These are phyloP conservation scores for Cinnamomum chago DNA, from an alignment of 164 flowering plant species.

Conservation along the genomic window DNA sequence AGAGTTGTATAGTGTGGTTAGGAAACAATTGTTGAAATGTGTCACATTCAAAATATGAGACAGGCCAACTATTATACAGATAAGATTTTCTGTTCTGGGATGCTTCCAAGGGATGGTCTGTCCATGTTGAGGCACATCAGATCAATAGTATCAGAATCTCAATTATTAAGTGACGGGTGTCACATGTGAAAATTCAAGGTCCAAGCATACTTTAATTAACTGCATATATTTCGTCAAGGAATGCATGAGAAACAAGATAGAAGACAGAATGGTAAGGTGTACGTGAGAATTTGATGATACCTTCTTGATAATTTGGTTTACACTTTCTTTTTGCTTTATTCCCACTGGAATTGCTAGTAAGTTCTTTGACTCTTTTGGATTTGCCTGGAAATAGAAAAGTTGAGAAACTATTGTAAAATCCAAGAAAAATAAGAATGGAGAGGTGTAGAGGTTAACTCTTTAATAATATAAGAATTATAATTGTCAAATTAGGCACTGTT, in stretches of 20 bases:
- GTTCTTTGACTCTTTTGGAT: slow-evolving; percentile 33
- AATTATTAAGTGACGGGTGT: too few species aligned
- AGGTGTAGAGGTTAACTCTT: neutral
- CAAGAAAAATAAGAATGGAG: neutral
- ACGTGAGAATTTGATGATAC: slow-evolving; percentile 23
- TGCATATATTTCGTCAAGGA: neutral
- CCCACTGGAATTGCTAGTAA: slow-evolving; percentile 86
- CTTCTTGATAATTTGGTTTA: slow-evolving; percentile 64
- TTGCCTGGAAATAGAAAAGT: slow-evolving; percentile 22
- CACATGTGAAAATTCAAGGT: neutral
- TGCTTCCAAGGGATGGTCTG: neutral
- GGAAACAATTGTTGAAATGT: neutral
- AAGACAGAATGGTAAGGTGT: neutral
- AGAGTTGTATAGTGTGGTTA: neutral
- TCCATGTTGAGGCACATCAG: neutral
- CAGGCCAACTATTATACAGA: neutral
- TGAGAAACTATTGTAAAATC: neutral
- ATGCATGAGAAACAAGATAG: neutral
- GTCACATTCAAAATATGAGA: too few species aligned
- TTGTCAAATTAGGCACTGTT: too few species aligned
- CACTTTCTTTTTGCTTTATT: slow-evolving; percentile 64
- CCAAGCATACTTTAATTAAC: neutral
- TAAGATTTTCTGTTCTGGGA: neutral
- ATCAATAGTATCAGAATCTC: neutral
- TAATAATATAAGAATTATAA: neutral